Evolutionary conservation across 495 filamentous ascomycete species (phyloP).

Genomic region (Lindgomyces ingoldianus): DNA sequence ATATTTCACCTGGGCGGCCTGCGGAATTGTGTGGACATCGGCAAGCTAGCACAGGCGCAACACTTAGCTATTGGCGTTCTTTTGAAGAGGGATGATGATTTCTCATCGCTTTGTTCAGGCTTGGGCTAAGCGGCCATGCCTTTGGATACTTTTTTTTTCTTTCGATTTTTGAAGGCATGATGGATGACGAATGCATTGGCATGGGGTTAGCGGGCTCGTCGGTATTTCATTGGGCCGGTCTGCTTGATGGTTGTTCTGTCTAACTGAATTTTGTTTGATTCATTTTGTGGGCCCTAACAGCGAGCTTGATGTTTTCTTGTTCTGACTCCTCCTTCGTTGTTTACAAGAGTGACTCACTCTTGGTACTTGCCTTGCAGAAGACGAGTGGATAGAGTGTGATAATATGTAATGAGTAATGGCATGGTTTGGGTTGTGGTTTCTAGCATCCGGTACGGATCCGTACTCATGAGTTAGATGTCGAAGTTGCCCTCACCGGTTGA

Average conservation of each 20-base stretch:
- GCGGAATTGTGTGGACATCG: conserved; percentile 19
- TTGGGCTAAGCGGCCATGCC: not conserved
- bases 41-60: conserved; percentile 14
- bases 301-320: not conserved
- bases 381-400: conserved; percentile 13
- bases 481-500: too few relatives aligned
- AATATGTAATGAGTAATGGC: conserved; percentile 37
- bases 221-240: conserved; percentile 13
- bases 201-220: conserved; percentile 7
- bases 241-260: not conserved
- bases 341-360: not conserved
- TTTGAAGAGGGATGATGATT: not conserved
- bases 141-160: conserved; percentile 18
- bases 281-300: not conserved
- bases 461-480: not conserved
- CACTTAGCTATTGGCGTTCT: conserved; percentile 17
- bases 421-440: conserved; percentile 1
- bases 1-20: conserved; percentile 26
- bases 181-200: conserved; percentile 20
- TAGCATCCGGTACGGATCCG: not conserved
- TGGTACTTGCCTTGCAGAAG: not conserved
- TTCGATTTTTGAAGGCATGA: conserved; percentile 1
- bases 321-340: conserved; percentile 2
- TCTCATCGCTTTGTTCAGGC: conserved; percentile 1
- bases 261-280: not conserved